phyloP scores from a whole-genome alignment of 2,329 filamentous ascomycete species.

The Camillea tinctor region DNA sequence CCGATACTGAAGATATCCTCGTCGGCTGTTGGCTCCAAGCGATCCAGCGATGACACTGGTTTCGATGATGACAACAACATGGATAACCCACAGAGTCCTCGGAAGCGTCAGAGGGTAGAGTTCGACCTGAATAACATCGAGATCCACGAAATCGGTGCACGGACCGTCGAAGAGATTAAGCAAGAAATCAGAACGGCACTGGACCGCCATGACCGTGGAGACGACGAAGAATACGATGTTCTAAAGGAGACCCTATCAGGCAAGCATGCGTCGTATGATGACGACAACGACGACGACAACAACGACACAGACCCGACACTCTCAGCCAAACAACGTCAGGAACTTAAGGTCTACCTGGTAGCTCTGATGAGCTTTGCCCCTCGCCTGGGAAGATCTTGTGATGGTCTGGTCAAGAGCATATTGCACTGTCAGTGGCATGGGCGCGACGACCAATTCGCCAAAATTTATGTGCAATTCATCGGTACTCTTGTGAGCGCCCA shows the following conservation, averaged over 20 bases:
- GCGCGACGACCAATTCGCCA: constrained; percentile 63
- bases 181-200: constrained; percentile 54
- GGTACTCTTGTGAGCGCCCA: constrained; percentile 78
- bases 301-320: constrained; percentile 40
- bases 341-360: constrained; percentile 60
- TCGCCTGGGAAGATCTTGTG: constrained; percentile 58
- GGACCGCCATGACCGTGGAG: constrained; percentile 55
- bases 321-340: constrained; percentile 40
- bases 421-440: constrained; percentile 65
- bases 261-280: constrained; percentile 44
- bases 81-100: constrained; percentile 42
- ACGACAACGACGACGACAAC: constrained; percentile 49
- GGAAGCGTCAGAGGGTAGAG: constrained; percentile 56
- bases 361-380: constrained; percentile 62
- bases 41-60: constrained; percentile 42
- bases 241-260: constrained; percentile 58
- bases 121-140: constrained; percentile 59
- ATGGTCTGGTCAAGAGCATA: constrained; percentile 56
- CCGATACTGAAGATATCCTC: constrained; percentile 51
- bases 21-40: constrained; percentile 45
- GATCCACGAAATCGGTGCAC: constrained; percentile 52
- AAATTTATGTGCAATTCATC: constrained; percentile 66
- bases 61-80: constrained; percentile 36
- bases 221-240: constrained; percentile 60
- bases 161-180: constrained; percentile 56